Percentiles rank a stretch among this genome's conserved stretches.
phyloP scores from a whole-genome alignment of 345 rosid species.

The Salix suchowensis region DNA sequence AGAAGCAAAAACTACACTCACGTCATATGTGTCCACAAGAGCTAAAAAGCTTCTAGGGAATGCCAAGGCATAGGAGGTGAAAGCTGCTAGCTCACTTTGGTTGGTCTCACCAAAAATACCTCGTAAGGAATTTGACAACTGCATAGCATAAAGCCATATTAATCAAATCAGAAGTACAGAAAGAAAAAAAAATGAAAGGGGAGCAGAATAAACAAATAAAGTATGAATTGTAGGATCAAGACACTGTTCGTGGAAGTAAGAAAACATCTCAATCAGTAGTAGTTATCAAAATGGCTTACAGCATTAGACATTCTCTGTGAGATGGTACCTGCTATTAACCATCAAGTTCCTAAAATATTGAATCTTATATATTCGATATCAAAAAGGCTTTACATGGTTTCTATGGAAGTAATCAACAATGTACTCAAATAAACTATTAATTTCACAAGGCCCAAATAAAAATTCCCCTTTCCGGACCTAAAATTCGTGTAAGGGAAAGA shows the following conservation, averaged over 20 bases:
- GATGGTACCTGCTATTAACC: not conserved
- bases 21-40: constrained; percentile 92
- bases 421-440: not conserved
- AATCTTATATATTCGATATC: not conserved
- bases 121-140: constrained; percentile 55
- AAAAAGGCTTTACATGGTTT: not conserved
- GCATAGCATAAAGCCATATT: constrained; percentile 25
- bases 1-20: constrained; percentile 35
- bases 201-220: not conserved
- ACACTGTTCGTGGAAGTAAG: not conserved
- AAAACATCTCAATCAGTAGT: not conserved
- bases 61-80: constrained; percentile 86
- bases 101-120: constrained; percentile 77
- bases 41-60: constrained; percentile 81
- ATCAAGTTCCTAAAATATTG: not conserved
- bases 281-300: not conserved
- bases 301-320: not conserved
- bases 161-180: not conserved
- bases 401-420: not conserved
- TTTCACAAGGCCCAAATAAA: not conserved
- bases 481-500: not conserved
- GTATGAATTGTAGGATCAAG: not conserved
- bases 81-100: constrained; percentile 91
- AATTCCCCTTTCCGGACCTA: not conserved
- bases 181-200: not conserved